Percentiles rank a stretch among this genome's conserved stretches.
phyloP scores from a whole-genome alignment of 1,139 yeast species.

The Meyerozyma smithsonii region DNA sequence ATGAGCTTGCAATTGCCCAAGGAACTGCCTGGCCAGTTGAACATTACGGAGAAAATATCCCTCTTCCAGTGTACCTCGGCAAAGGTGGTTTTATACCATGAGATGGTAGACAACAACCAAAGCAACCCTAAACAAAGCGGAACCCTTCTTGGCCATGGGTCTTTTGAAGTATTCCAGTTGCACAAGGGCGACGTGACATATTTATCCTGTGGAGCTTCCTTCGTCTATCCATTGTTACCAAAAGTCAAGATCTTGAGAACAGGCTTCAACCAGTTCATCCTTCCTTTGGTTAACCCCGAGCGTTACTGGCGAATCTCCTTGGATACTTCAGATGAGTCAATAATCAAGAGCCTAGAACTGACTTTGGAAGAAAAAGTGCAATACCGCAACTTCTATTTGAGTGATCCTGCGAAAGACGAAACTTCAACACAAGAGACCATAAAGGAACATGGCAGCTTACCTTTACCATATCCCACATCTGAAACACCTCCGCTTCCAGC shows the following conservation, averaged over 20 bases:
- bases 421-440: conserved; percentile 4
- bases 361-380: conserved; percentile 39
- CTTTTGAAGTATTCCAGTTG: conserved; percentile 58
- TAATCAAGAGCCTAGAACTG: conserved; percentile 31
- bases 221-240: conserved; percentile 65
- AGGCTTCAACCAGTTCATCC: conserved; percentile 47
- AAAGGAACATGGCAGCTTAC: conserved; percentile 5
- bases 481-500: not conserved
- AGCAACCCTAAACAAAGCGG: conserved; percentile 26
- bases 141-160: conserved; percentile 55
- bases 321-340: conserved; percentile 29
- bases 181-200: conserved; percentile 62
- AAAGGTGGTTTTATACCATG: conserved; percentile 42
- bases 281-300: conserved; percentile 68
- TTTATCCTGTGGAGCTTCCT: conserved; percentile 48
- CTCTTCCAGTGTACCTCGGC: conserved; percentile 36
- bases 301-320: conserved; percentile 65
- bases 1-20: not conserved
- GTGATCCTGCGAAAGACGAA: not conserved
- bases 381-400: conserved; percentile 36
- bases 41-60: conserved; percentile 33
- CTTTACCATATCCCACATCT: conserved; percentile 3
- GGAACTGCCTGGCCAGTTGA: conserved; percentile 7
- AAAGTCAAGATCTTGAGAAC: conserved; percentile 54
- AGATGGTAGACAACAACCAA: conserved; percentile 18